phyloP scores from a whole-genome alignment of 1,139 yeast species.

The Zygosaccharomyces sapae region DNA sequence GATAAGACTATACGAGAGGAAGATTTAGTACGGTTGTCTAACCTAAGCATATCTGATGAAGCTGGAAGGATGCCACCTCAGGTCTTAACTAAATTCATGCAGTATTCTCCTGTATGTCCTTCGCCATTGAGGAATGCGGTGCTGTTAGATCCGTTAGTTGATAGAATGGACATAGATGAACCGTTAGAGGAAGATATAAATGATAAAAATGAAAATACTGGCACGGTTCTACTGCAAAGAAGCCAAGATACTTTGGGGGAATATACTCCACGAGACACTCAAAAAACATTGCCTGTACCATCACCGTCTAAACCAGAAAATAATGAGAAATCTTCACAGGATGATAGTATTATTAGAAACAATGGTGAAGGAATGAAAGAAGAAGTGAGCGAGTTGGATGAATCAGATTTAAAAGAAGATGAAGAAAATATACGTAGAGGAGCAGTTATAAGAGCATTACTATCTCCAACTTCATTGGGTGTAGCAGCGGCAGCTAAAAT shows the following conservation, averaged over 20 bases:
- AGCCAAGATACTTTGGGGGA: not conserved
- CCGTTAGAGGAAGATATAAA: conserved; percentile 6
- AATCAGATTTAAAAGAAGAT: conserved; percentile 4
- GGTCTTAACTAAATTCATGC: conserved; percentile 19
- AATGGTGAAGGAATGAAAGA: conserved; percentile 2
- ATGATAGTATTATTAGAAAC: not conserved
- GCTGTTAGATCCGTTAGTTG: conserved; percentile 13
- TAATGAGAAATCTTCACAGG: not conserved
- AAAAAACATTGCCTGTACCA: conserved; percentile 3
- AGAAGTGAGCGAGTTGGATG: conserved; percentile 4
- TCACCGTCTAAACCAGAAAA: not conserved
- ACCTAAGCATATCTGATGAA: conserved; percentile 19
- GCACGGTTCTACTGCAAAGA: not conserved
- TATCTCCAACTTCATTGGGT: conserved; percentile 27
- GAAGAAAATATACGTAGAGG: conserved; percentile 11
- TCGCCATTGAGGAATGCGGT: conserved; percentile 25
- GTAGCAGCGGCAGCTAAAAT: conserved; percentile 26
- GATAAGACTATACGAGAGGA: conserved; percentile 17
- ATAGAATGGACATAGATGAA: conserved; percentile 25
- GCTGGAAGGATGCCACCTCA: conserved; percentile 13
- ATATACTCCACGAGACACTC: not conserved
- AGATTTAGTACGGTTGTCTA: conserved; percentile 22
- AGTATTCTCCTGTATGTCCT: conserved; percentile 24
- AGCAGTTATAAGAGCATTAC: conserved; percentile 22
- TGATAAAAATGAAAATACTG: not conserved